Base-by-base conservation (phyloP, 176 grass and related monocot genomes). In the Secale cereale region DNA sequence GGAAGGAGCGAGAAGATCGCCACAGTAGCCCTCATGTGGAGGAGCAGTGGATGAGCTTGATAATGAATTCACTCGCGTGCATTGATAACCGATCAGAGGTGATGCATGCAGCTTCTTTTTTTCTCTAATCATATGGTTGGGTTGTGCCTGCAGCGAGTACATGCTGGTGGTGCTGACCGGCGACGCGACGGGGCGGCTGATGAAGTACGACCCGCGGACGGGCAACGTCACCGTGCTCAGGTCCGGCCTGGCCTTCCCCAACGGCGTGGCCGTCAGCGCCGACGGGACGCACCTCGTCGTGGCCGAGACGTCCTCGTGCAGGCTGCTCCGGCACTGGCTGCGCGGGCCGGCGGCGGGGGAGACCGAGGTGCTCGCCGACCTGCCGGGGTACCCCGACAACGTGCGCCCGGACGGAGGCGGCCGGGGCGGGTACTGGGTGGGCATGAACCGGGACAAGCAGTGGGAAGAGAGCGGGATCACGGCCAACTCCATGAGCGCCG, bases 311-410 rank as follows among this genome's bases (percentile, higher is more conserved):
- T 7, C 87, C 4, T 37, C 76, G 2, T 95, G 93, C 81, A 74
- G 92, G 20, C 81, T 94, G 43, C 77, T 93, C 60, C 89, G 83
- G 31, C 86, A 95, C 83, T 98, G 91, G 93, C 88, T 95, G 16
- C 77, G 77, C 9, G 95, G 95, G 0, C 81, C 85, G 0, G 59
- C 28, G 7, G 78, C 85, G 3, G 89, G 95, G 23, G 2, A 13
- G 39, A 89, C 82, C 0, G 89, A 94, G 61, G 80, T 74, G 25
- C 87, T 98, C 56, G 87, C 83, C 0, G 93, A 95, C 19, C 76
- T 98, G 10, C 96, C 93, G 2, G 93, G 96, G 4, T 98, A 95
- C 83, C 96, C 96, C 1, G 96, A 98, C 80, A 98, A 95, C 86
- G 86, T 98, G 50, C 90, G 87, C 70, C 87, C 65, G 26, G 86